phyloP scores from a whole-genome alignment of 768 basidiomycete species.

The Calocybe gangraenosa region DNA sequence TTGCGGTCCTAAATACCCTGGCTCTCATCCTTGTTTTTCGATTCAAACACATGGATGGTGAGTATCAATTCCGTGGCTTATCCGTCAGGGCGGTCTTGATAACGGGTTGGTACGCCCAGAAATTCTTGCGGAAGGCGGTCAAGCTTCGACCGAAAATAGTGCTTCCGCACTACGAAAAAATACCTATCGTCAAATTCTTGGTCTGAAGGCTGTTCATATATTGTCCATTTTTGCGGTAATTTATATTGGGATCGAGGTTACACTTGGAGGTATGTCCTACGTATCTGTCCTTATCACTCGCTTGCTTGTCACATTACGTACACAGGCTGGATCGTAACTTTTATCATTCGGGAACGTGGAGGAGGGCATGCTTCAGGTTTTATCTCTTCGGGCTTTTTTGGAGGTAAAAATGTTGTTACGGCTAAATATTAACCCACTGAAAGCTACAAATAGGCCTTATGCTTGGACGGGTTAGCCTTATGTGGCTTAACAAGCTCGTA shows the following conservation, averaged over 20 bases:
- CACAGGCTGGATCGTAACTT: constrained; percentile 54
- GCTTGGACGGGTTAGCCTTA: constrained; percentile 45
- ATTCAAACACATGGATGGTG: constrained; percentile 25
- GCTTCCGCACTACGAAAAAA: constrained; percentile 16
- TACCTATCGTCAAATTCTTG: constrained; percentile 43
- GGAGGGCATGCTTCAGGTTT: constrained; percentile 47
- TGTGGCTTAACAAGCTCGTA: constrained; percentile 46
- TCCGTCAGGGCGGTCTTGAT: neutral
- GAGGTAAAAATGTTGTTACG: constrained; percentile 8
- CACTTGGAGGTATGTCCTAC: constrained; percentile 43
- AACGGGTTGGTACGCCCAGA: constrained; percentile 4
- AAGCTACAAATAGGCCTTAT: constrained; percentile 33
- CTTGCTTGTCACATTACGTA: neutral
- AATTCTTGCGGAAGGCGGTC: constrained; percentile 18
- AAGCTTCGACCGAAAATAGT: constrained; percentile 23
- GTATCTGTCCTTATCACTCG: neutral
- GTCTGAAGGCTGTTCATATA: constrained; percentile 36
- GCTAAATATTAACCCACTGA: neutral
- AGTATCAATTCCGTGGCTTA: neutral
- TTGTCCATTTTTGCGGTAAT: constrained; percentile 41
- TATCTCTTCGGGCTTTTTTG: constrained; percentile 27
- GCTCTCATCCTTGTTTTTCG: constrained; percentile 22
- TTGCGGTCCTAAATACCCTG: constrained; percentile 39
- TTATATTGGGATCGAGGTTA: constrained; percentile 52
- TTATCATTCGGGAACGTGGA: constrained; percentile 37